Percentiles rank a stretch among this genome's conserved stretches.
These are phyloP conservation scores for Venturia pyrina DNA, from an alignment of 2,329 filamentous ascomycete species.

Conservation along the genomic window DNA sequence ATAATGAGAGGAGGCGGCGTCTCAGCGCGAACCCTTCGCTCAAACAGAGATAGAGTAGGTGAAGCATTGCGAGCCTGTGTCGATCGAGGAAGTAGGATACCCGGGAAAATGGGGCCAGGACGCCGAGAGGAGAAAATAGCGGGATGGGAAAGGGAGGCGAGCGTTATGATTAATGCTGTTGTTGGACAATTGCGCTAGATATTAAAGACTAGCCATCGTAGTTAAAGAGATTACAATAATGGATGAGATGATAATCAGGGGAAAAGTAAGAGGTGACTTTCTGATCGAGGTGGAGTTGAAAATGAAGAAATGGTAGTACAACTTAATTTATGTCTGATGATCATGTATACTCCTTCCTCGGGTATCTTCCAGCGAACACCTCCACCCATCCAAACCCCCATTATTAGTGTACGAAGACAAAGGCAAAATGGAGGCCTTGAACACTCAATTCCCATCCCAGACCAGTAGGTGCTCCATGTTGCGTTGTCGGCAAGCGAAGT, in stretches of 20 bases:
- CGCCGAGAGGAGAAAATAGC: conserved; percentile 20
- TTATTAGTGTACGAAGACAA: conserved; percentile 69
- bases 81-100: conserved; percentile 61
- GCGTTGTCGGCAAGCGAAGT: conserved; percentile 52
- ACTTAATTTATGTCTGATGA: too few species aligned
- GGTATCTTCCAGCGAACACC: not conserved
- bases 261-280: too few species aligned
- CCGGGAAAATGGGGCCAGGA: conserved; percentile 26
- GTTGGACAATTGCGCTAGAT: not conserved
- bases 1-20: conserved; percentile 75
- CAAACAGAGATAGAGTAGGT: conserved; percentile 63
- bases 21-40: conserved; percentile 67
- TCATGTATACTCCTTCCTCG: too few species aligned
- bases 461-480: conserved; percentile 74
- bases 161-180: conserved; percentile 66
- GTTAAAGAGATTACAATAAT: too few species aligned
- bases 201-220: too few species aligned
- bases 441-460: conserved; percentile 71
- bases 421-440: conserved; percentile 84
- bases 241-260: too few species aligned
- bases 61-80: conserved; percentile 79
- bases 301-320: too few species aligned
- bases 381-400: not conserved
- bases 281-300: too few species aligned
- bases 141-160: conserved; percentile 80